These are phyloP conservation scores for Ogataea pilisensis DNA, from an alignment of 805 yeast genomes.

Conservation along the genomic window DNA sequence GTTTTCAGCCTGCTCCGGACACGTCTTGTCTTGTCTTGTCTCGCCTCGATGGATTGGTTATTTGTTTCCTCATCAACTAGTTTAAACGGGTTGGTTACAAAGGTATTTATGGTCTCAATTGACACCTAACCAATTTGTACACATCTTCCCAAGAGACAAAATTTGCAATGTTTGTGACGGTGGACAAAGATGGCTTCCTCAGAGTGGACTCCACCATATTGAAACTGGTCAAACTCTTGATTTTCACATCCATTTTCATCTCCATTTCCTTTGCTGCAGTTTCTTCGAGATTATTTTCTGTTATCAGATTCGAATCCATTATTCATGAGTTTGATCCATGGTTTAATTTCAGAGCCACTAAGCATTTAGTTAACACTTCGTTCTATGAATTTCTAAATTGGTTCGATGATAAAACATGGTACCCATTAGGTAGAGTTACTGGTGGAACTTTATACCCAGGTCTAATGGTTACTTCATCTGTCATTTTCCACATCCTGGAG, in stretches of 20 bases:
- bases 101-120: no score
- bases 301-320: constrained; percentile 90
- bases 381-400: constrained; percentile 92
- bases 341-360: constrained; percentile 97
- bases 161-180: constrained; percentile 6
- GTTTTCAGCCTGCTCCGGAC: no score
- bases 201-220: constrained; percentile 20
- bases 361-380: constrained; percentile 76
- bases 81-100: no score
- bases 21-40: no score
- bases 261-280: constrained; percentile 88
- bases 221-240: constrained; percentile 33
- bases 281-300: constrained; percentile 91
- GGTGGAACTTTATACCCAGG: constrained; percentile 99
- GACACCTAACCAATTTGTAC: not conserved
- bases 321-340: constrained; percentile 98
- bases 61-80: no score
- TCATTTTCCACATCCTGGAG: constrained; percentile 71
- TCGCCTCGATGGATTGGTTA: no score
- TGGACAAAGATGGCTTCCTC: constrained; percentile 27
- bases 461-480: constrained; percentile 94
- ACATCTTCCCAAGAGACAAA: not conserved
- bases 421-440: constrained; percentile 97
- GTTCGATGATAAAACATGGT: constrained; percentile 99
- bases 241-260: constrained; percentile 65